Evolutionary conservation across 2,329 filamentous ascomycete species (phyloP).

Genomic region (Penicillium sp.): DNA sequence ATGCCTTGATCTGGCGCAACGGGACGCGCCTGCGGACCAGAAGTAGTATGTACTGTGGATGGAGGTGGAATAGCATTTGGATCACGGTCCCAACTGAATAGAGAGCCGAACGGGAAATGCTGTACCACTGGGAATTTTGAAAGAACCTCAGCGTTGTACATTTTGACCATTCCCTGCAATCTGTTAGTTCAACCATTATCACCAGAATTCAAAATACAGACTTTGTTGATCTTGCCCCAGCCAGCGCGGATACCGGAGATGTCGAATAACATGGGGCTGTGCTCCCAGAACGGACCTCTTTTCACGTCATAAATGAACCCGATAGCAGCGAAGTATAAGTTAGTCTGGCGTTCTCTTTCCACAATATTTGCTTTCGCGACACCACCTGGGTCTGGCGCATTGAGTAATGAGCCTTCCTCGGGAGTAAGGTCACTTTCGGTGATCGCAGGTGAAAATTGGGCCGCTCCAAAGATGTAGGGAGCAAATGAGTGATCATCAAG

Average conservation of each 20-base stretch:
- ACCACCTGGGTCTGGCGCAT: slow-evolving; percentile 70
- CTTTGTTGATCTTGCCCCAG: slow-evolving; percentile 99
- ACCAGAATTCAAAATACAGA: slow-evolving; percentile 25
- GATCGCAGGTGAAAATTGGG: slow-evolving; percentile 81
- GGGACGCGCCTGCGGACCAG: slow-evolving; percentile 28
- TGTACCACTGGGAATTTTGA: slow-evolving; percentile 99
- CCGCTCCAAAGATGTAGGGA: slow-evolving; percentile 92
- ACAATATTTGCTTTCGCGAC: slow-evolving; percentile 68
- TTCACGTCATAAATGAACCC: slow-evolving; percentile 99
- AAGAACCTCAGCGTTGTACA: slow-evolving; percentile 96
- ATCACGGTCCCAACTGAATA: slow-evolving; percentile 76
- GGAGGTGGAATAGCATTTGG: slow-evolving; percentile 57
- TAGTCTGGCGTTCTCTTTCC: slow-evolving; percentile 64
- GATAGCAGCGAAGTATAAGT: slow-evolving; percentile 93
- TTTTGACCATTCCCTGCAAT: slow-evolving; percentile 89
- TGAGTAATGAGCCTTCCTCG: slow-evolving; percentile 73
- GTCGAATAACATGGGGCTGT: slow-evolving; percentile 91
- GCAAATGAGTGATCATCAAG: slow-evolving; percentile 96
- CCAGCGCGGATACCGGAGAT: slow-evolving; percentile 87
- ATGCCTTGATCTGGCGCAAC: slow-evolving; percentile 19
- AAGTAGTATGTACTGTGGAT: slow-evolving; percentile 57
- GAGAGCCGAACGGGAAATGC: slow-evolving; percentile 80
- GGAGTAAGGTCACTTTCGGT: slow-evolving; percentile 65
- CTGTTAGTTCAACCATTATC: slow-evolving; percentile 1
- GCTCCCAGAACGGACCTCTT: slow-evolving; percentile 93